These are phyloP conservation scores for Suillus hirtellus DNA, from an alignment of 768 basidiomycete genomes.

Conservation along the genomic window DNA sequence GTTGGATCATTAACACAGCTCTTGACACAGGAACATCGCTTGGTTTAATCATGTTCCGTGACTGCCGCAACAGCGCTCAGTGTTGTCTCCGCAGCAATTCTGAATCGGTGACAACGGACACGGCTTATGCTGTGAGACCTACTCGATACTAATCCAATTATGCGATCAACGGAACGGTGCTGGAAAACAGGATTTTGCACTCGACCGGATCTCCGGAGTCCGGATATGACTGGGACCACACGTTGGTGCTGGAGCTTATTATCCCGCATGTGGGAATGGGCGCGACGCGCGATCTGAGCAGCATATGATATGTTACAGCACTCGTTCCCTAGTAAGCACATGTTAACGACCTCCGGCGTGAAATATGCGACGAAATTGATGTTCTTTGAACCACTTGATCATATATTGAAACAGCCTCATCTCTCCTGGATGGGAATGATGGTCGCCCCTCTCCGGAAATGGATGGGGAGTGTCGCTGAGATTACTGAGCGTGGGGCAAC, in stretches of 20 bases:
- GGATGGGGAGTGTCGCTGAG: neutral
- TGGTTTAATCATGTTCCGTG: conserved; percentile 9
- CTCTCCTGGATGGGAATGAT: neutral
- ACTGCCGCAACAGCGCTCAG: conserved; percentile 2
- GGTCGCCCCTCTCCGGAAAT: neutral
- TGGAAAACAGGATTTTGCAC: neutral
- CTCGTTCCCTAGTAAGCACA: neutral
- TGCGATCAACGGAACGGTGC: conserved; percentile 4
- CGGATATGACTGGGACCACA: neutral
- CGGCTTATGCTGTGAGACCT: neutral
- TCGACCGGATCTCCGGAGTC: neutral
- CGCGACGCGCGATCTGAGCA: neutral
- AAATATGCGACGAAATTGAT: neutral
- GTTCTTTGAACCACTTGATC: neutral
- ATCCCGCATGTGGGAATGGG: conserved; percentile 2
- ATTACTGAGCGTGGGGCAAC: neutral
- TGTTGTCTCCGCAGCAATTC: neutral
- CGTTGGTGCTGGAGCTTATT: neutral
- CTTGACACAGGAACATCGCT: conserved; percentile 7
- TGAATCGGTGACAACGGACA: neutral
- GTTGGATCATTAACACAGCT: conserved; percentile 6
- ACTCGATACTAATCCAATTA: neutral
- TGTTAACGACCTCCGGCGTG: neutral
- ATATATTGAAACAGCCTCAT: neutral
- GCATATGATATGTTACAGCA: neutral